Percentiles rank a stretch among this genome's conserved stretches.
These are phyloP conservation scores for Rhizoclosmatium sp. DNA, from an alignment of 192 early-diverging fungal genomes.

Conservation along the genomic window DNA sequence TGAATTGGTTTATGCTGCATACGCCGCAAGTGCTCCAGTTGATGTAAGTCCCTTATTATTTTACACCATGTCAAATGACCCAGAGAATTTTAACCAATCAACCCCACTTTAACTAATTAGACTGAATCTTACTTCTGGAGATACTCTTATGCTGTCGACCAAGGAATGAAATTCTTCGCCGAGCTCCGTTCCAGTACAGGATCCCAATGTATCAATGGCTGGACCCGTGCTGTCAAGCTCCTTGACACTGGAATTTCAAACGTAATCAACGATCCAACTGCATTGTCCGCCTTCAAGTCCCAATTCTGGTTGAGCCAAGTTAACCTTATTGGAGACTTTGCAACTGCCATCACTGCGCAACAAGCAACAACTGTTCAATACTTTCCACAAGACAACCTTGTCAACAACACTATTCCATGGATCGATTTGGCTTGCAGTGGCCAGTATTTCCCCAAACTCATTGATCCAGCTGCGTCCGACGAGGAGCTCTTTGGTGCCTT, in stretches of 20 bases:
- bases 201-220: constrained; percentile 19
- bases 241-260: neutral
- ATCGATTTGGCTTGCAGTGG: neutral
- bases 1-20: constrained; percentile 21
- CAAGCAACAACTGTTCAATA: constrained; percentile 21
- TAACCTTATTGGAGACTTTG: neutral
- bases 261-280: neutral
- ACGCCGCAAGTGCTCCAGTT: constrained; percentile 30
- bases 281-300: neutral
- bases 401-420: neutral
- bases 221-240: constrained; percentile 8
- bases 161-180: constrained; percentile 7
- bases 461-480: neutral
- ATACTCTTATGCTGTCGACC: constrained; percentile 32
- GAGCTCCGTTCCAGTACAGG: neutral
- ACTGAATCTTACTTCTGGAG: constrained; percentile 19
- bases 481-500: neutral
- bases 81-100: too few relatives aligned
- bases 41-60: neutral
- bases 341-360: neutral
- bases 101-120: too few relatives aligned
- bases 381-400: neutral
- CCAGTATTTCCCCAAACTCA: neutral
- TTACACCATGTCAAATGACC: too few relatives aligned
- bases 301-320: constrained; percentile 19